Evolutionary conservation across 306 rosid genomes (phyloP), one percentile per base, ranked within the genome.

Genomic region (Luffa aegyptiaca): DNA sequence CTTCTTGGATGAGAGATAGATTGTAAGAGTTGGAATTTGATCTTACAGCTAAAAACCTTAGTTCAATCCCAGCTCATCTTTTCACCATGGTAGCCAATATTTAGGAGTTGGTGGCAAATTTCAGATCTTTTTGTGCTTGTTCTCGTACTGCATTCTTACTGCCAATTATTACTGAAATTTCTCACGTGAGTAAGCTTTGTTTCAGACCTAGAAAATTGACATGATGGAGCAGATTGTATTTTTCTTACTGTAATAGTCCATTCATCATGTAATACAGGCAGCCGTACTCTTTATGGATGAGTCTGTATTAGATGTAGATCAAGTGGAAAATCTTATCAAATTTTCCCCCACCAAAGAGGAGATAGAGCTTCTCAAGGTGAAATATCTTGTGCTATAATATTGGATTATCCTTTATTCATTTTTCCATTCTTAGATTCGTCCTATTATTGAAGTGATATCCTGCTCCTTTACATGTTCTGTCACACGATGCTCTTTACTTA

Each of bases 301-400:
- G 45, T 89, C 99, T 3, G 91, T 89, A 84, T 88, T 96, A 85
- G 98, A 96, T 79, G 88, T 86, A 87, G 99, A 96, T 83, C 98
- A 96, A 86, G 98, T 96, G 89, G 99, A 96, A 64, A 96, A 92
- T 88, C 96, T 96, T 42, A 88, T 89, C 45, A 96, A 91, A 85
- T 96, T 90, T 88, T 96, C 98, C 83, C 99, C 99, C 53, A 93
- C 99, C 75, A 93, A 93, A 84, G 99, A 96, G 81, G 99, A 96
- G 86, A 96, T 93, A 96, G 98, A 96, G 70, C 97, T 91, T 85
- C 89, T 96, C 81, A 96, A 90, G 99, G 99, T 96, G 82, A 80
- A 81, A 65, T 76, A 84, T 84, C 49, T 42, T 56, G 52, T 56
- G 17, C 37, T 39, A 51, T 51, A 14, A 11, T 39, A 21, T 21